A percentile compares a stretch with the other conserved stretches of the same genome.
phyloP scores from a whole-genome alignment of 441 rosid species.

The Adansonia grandidieri region DNA sequence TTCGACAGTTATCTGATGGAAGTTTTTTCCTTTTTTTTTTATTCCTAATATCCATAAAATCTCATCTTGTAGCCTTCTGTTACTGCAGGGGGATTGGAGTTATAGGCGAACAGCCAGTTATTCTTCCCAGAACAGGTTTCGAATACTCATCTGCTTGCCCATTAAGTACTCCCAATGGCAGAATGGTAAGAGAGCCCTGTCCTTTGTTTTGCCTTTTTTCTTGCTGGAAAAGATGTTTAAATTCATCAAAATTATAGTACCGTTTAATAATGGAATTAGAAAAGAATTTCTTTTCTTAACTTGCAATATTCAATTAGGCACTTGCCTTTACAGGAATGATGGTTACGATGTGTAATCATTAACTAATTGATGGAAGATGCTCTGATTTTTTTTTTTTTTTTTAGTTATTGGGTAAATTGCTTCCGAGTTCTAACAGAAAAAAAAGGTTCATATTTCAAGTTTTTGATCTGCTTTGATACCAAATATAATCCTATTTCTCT shows the following conservation, averaged over 20 bases:
- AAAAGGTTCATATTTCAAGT: background rate
- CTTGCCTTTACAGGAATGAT: background rate
- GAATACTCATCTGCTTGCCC: constrained; percentile 87
- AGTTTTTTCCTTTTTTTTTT: background rate
- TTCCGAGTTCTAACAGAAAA: background rate
- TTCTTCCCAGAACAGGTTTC: constrained; percentile 68
- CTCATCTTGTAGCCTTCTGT: constrained; percentile 13
- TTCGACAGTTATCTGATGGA: background rate
- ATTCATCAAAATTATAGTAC: constrained; percentile 3
- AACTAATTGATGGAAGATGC: background rate
- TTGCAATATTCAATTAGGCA: background rate
- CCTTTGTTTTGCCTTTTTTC: constrained; percentile 14
- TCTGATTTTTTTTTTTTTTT: background rate
- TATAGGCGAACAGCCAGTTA: constrained; percentile 81
- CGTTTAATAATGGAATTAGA: background rate
- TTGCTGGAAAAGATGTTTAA: background rate
- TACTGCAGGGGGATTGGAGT: constrained; percentile 68
- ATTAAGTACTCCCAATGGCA: constrained; percentile 59
- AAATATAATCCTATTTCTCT: background rate
- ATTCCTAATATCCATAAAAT: constrained; percentile 7
- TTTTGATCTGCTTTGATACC: background rate
- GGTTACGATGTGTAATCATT: background rate
- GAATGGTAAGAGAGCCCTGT: constrained; percentile 54
- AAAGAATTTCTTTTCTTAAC: background rate
- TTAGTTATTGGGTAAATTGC: constrained; percentile 2